Conservation (phyloP, 495 filamentous ascomycete genomes). For the Hypoxylon fuscum region DNA sequence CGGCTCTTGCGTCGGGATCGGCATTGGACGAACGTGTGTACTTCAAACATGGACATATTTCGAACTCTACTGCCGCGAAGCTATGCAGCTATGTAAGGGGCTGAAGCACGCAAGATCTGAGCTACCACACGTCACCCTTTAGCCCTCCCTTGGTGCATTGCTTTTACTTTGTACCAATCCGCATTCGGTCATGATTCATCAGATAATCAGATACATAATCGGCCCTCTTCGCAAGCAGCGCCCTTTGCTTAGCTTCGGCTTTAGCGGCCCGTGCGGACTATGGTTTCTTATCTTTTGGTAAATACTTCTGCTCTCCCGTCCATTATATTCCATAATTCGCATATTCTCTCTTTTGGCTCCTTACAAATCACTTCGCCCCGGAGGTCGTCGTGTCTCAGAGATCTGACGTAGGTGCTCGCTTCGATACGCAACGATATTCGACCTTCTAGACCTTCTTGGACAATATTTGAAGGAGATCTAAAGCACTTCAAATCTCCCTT, state of each 20-base stretch:
- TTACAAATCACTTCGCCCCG: slow-evolving; percentile 13
- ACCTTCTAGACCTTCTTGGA: not conserved
- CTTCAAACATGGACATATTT: slow-evolving; percentile 6
- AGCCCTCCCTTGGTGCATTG: slow-evolving; percentile 21
- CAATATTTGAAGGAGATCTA: slow-evolving; percentile 2
- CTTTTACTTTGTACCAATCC: slow-evolving; percentile 21
- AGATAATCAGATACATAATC: slow-evolving; percentile 42
- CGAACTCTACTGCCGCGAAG: not conserved
- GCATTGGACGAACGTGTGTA: slow-evolving; percentile 4
- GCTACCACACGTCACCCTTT: slow-evolving; percentile 32
- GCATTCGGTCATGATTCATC: slow-evolving; percentile 45
- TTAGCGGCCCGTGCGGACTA: slow-evolving; percentile 26
- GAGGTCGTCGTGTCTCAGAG: slow-evolving; percentile 19
- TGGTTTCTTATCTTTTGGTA: slow-evolving; percentile 22
- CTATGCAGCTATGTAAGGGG: slow-evolving; percentile 24
- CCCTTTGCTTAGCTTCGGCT: slow-evolving; percentile 24
- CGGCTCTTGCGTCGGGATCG: slow-evolving; percentile 14
- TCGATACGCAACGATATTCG: slow-evolving; percentile 10
- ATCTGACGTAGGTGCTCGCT: not conserved
- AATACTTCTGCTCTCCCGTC: slow-evolving; percentile 6
- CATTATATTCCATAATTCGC: not conserved
- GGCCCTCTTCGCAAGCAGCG: slow-evolving; percentile 34
- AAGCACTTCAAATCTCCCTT: slow-evolving; percentile 1
- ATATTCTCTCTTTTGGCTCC: not conserved
- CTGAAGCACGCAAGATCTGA: slow-evolving; percentile 39